Percentiles rank a stretch among this genome's conserved stretches.
Evolutionary conservation across 306 rosid species (phyloP).

Genomic region (Parietaria judaica): DNA sequence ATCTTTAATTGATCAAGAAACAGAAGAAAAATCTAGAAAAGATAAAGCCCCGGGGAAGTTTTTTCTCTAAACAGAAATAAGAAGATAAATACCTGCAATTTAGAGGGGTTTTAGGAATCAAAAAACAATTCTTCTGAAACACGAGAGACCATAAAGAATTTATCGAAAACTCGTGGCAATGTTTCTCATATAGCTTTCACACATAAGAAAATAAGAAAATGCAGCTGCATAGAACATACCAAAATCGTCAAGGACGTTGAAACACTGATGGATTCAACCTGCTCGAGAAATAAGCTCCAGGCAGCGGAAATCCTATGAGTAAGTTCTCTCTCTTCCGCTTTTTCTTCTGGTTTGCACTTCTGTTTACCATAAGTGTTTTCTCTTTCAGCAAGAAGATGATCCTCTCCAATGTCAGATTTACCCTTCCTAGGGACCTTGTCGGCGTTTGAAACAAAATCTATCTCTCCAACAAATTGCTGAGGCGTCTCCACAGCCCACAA

Average conservation of each 20-base stretch:
- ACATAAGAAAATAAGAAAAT: neutral
- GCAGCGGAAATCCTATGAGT: constrained; percentile 45
- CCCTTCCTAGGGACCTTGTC: constrained; percentile 25
- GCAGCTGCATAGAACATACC: constrained; percentile 35
- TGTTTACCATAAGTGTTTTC: constrained; percentile 27
- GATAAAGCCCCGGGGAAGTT: neutral
- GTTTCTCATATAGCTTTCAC: too few relatives aligned
- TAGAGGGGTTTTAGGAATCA: neutral
- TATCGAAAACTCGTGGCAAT: neutral
- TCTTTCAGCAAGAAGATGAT: constrained; percentile 26
- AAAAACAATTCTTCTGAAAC: neutral
- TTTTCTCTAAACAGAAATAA: neutral
- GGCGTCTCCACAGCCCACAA: constrained; percentile 71
- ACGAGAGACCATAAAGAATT: neutral
- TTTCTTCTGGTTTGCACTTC: constrained; percentile 30
- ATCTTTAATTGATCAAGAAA: neutral
- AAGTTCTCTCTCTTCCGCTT: constrained; percentile 24
- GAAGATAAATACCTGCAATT: neutral
- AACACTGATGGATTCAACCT: constrained; percentile 65
- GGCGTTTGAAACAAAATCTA: constrained; percentile 30
- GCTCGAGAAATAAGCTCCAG: constrained; percentile 85
- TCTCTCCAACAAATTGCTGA: constrained; percentile 35
- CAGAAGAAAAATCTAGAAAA: constrained; percentile 1
- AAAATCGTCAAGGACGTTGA: constrained; percentile 68
- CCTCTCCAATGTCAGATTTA: constrained; percentile 18